Base-by-base conservation (phyloP, 2,329 filamentous ascomycete species). In the Lizonia empirigonia region DNA sequence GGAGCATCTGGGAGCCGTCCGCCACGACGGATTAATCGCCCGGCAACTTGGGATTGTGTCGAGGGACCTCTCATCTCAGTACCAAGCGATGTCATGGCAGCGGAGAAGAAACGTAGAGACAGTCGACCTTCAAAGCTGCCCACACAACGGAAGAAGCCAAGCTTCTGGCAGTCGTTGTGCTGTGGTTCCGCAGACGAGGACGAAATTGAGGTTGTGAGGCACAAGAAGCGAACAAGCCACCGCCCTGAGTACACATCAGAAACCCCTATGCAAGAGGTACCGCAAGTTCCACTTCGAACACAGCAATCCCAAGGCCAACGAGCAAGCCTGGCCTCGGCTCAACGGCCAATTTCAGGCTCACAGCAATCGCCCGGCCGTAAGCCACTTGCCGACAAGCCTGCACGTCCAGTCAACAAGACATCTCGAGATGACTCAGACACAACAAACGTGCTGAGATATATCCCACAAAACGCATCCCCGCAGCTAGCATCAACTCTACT, bases 401-500 rank as follows among this genome's bases (percentile, higher is more conserved):
- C n/a, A n/a, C n/a, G 24, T n/a, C 22, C 33, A 30, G 8, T 15
- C 4, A 44, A 27, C n/a, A 24, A n/a, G 8, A 20, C 12, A 10
- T 9, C 19, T 7, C 30, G 33, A 33, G 9, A 19, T n/a, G 42
- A 29, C 1, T 29, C 49, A 6, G 63, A 68, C 34, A 81, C 76
- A 1, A 65, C 74, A 16, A 66, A 71, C 9, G 70, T 87, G 32
- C 76, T 90, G 2, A 82, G 84, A 3, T 80, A 91, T 53, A 91
- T 97, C 33, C 91, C 90, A 0, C 71, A 80, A 7, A 75, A 80
- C 1, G 78, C 90, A 4, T 81, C 86, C 2, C 85, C 89, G 1
- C 78, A 87, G 60, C 88, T 85, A 0, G 78, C 89, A 0, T 87
- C 90, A 0, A 76, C 80, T 5, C 80, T 97, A 3, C 81, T 93